phyloP scores from a whole-genome alignment of 2,329 filamentous ascomycete genomes.

The Coniella vitis region DNA sequence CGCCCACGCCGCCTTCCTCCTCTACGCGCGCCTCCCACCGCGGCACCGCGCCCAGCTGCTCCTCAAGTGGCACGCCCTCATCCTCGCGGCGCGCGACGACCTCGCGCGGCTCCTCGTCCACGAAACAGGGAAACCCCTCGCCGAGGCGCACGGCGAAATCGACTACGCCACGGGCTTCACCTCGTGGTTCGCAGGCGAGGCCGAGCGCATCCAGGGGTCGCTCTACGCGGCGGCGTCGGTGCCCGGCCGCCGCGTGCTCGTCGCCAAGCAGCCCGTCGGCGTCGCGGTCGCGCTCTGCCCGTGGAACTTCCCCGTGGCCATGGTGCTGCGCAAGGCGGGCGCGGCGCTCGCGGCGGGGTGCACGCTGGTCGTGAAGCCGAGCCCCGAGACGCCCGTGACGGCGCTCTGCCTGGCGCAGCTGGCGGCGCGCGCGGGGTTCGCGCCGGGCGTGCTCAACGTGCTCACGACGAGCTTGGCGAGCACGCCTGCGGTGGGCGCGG shows the following conservation, averaged over 20 bases:
- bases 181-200: constrained; percentile 51
- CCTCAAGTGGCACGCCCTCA: constrained; percentile 30
- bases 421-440: constrained; percentile 65
- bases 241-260: constrained; percentile 59
- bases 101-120: constrained; percentile 32
- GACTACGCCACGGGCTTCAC: constrained; percentile 48
- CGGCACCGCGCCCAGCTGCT: constrained; percentile 29
- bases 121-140: constrained; percentile 52
- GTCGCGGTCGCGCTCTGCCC: constrained; percentile 62
- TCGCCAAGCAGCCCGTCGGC: constrained; percentile 68
- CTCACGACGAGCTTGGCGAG: constrained; percentile 38
- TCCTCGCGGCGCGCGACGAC: constrained; percentile 30
- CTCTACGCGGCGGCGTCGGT: constrained; percentile 48
- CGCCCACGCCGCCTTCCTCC: constrained; percentile 29
- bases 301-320: constrained; percentile 64
- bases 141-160: constrained; percentile 47
- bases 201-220: constrained; percentile 47
- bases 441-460: constrained; percentile 60
- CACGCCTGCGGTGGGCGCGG: constrained; percentile 38
- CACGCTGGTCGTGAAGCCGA: constrained; percentile 68
- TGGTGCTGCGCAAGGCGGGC: constrained; percentile 61
- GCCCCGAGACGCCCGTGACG: constrained; percentile 68
- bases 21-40: constrained; percentile 31
- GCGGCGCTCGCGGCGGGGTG: constrained; percentile 66
- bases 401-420: constrained; percentile 63